A percentile compares a stretch with the other conserved stretches of the same genome.
These are phyloP conservation scores for Umbelopsis isabellina DNA, from an alignment of 192 early-diverging fungal genomes.

Conservation along the genomic window DNA sequence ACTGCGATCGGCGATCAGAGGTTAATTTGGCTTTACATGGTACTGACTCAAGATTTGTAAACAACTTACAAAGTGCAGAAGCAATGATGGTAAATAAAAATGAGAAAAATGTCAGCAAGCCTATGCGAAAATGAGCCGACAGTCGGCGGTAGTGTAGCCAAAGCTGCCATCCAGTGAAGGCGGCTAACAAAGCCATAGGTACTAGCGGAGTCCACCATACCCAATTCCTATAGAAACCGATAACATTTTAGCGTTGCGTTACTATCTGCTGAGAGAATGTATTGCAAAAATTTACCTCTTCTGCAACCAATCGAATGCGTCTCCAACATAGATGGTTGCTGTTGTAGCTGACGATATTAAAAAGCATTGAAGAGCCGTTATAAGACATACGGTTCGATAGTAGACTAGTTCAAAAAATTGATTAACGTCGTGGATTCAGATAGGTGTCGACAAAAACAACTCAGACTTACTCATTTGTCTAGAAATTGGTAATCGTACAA, in stretches of 20 bases:
- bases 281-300: conserved; percentile 29
- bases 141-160: conserved; percentile 26
- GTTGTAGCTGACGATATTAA: conserved; percentile 17
- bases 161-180: conserved; percentile 29
- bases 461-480: conserved; percentile 37
- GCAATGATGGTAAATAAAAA: conserved; percentile 22
- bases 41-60: not conserved
- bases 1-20: conserved; percentile 10
- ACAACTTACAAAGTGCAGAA: conserved; percentile 27
- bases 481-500: conserved; percentile 21
- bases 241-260: not conserved
- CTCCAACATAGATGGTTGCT: conserved; percentile 10
- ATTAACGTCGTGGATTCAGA: not conserved
- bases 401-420: conserved; percentile 4
- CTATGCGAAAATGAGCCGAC: not conserved
- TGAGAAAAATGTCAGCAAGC: conserved; percentile 25
- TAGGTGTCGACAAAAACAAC: not conserved
- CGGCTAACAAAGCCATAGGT: not conserved
- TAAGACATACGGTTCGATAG: conserved; percentile 16
- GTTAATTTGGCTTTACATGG: not conserved
- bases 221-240: not conserved
- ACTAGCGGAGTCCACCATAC: conserved; percentile 35
- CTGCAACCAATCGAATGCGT: conserved; percentile 27
- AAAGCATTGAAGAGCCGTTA: conserved; percentile 16
- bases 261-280: too few species aligned